Evolutionary conservation across 768 basidiomycete genomes (phyloP).

Genomic region (Boletus sp.): DNA sequence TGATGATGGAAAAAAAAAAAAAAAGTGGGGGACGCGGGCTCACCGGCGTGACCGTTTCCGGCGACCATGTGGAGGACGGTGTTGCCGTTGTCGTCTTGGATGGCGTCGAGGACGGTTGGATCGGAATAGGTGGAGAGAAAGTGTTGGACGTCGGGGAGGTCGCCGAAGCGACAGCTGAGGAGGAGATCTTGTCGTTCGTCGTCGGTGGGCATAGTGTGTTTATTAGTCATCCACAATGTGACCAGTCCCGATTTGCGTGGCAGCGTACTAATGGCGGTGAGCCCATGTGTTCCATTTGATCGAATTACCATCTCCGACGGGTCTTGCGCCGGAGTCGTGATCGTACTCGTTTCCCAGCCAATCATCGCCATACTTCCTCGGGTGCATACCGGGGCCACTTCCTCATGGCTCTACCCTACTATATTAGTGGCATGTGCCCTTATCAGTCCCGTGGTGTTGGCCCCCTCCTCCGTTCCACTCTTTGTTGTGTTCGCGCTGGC

Average conservation of each 20-base stretch:
- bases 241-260: too few relatives aligned
- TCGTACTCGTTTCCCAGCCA: background rate
- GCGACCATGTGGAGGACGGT: constrained; percentile 82
- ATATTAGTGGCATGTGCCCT: background rate
- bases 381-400: background rate
- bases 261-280: too few relatives aligned
- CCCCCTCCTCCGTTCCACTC: background rate
- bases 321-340: too few relatives aligned
- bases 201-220: constrained; percentile 29
- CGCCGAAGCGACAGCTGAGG: constrained; percentile 85
- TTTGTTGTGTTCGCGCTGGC: background rate
- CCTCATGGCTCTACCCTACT: background rate
- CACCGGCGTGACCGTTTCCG: constrained; percentile 88
- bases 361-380: background rate
- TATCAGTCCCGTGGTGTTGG: too few relatives aligned
- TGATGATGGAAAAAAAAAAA: background rate
- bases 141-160: constrained; percentile 70
- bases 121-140: constrained; percentile 62
- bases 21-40: background rate
- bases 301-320: too few relatives aligned
- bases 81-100: constrained; percentile 78
- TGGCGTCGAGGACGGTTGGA: constrained; percentile 46
- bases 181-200: constrained; percentile 73
- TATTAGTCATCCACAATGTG: background rate
- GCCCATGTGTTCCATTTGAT: too few relatives aligned